Base-by-base conservation (phyloP, 1,284 basidiomycete species). In the Chalciporus sp. region DNA sequence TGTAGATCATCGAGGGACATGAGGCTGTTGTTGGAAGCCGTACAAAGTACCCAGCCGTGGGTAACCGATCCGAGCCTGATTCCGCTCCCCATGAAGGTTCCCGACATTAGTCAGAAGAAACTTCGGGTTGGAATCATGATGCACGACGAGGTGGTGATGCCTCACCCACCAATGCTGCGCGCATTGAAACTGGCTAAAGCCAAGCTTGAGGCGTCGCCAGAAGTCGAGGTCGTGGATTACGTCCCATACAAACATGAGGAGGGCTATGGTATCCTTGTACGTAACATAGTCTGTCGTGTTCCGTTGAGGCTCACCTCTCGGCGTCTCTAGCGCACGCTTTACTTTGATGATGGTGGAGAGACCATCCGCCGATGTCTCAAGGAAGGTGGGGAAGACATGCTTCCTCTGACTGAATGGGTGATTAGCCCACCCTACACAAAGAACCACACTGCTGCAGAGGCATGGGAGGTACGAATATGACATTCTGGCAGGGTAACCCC, bases 1-100 rank as follows among this genome's bases (percentile, higher is more conserved):
- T 64, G 70, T 35, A 59, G 61, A n/a, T 76, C 76, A 17, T 67
- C 77, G 7, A 69, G 74, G n/a, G 79, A 79, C 45, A 58, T 81
- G 40, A 66, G 67, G 23, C 65, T 78, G 17, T 73, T 79, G 56
- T 17, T 73, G 47, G 63, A 68, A 33, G 69, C 73, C 6, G 72
- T 76, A 46, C 51, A 74, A 26, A 67, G 64, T 6, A 64, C 65
- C 39, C 58, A 73, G 33, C 75, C 76, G 4, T 76, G 73, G 72
- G 49, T 69, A 4, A 56, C 60, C 40, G 74, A 77, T 47, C 67
- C 72, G 26, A 58, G 63, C 35, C 64, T 70, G 0, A 52, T 72
- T 9, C 69, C 66, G 17, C 66, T 74, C 31, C 71, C 74, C 3
- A 75, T 77, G 72, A 45, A 41, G 54, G 53, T 51, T 47, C 58